Base-by-base conservation (phyloP, 2,329 filamentous ascomycete species). In the Bipolaris cookei region DNA sequence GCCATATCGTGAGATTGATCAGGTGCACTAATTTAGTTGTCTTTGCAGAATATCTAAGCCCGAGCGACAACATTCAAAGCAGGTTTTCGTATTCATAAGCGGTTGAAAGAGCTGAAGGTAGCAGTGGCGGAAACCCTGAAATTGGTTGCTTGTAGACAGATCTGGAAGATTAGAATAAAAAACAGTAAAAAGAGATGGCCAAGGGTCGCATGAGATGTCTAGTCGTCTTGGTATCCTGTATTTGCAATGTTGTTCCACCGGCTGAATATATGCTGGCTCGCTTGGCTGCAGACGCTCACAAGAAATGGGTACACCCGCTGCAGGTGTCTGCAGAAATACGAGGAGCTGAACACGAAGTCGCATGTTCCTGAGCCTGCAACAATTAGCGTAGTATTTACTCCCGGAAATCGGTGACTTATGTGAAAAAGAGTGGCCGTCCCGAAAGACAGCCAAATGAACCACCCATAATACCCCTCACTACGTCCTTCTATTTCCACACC, bases 341-440 rank as follows among this genome's bases (percentile, higher is more conserved):
- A 58, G 38, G 16, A 14, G 14, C 16, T 32, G 38, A 45, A 21
- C n/a, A n/a, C 50, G 23, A 35, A 6, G 6, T 25, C 6, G 32
- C 14, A 35, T 16, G 18, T 45, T 13, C 14, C 25, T 7, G 16
- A 8, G 35, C 39, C 51, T 62, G 38, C 14, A 18, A 18, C 20
- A 5, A 56, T 73, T 66, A 74, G 65, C 56, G 69, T 66, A 72
- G 68, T 16, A 72, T 44, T 20, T 50, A 48, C 38, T 62, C 49
- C 39, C 57, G 16, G 4, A 49, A 20, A 11, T 51, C 32, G 68
- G 62, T 52, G 48, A 80, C 78, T 76, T 79, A 80, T 80, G 68
- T 45, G 74, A 76, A 78, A 59, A 54, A 58, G 44, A 39, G 23
- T 47, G 50, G 65, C 72, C 75, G 67, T 63, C 71, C 48, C 49